Base-by-base conservation (phyloP, 2,329 filamentous ascomycete species). In the Colletotrichum sp. region DNA sequence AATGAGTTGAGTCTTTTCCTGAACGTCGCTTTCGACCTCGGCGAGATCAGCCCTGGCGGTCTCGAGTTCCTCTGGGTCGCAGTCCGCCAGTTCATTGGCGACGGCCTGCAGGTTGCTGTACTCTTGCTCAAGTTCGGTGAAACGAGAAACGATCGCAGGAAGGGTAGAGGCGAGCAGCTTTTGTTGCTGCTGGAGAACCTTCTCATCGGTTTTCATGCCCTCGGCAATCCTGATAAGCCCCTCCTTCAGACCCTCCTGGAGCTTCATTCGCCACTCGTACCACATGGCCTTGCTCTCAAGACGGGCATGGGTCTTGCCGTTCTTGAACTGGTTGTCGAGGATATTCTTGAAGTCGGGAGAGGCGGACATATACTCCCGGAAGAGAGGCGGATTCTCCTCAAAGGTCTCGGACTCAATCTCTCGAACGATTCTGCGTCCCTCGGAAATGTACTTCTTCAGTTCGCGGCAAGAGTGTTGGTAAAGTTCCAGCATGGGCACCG, bases 291-390 rank as follows among this genome's bases (percentile, higher is more conserved):
- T 98, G 86, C 96, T 98, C 67, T 96, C 88, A 16, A 98, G 89
- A 30, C 97, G 92, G 18, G 96, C 95, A 83, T 98, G 94, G 0
- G 95, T 96, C 87, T 98, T 98, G 84, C 98, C 94, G 81, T 98
- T 98, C 84, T 98, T 97, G 88, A 99, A 97, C 82, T 98, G 96
- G 78, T 95, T 97, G 85, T 99, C 96, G 93, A 99, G 97, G 68
- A 97, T 89, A 5, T 92, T 86, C 81, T 95, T 96, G 82, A 98
- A 92, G 77, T 97, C 95, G 1, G 95, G 92, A 1, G 94, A 91
- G 30, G 96, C 96, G 12, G 93, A 93, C 77, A 97, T 92, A 82
- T 99, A 99, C 82, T 98, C 97, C 74, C 92, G 92, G 85, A 99
- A 98, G 2, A 99, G 89, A 1, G 95, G 92, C 10, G 97, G 97